Evolutionary conservation across 306 rosid genomes (phyloP), one percentile per base, ranked within the genome.

Genomic region (Pterocarpus santalinus): DNA sequence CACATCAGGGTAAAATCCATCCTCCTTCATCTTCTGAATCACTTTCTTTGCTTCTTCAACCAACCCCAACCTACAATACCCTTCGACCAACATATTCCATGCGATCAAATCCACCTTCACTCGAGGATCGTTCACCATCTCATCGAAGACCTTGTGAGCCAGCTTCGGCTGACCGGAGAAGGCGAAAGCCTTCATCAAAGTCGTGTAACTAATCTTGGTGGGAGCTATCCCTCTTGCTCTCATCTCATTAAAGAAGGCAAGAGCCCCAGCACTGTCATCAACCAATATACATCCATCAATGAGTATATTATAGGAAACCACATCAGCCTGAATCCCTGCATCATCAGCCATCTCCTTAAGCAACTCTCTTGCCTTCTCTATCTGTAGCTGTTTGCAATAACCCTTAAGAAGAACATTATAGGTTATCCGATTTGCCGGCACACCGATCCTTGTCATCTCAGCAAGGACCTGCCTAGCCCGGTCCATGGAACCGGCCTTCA

Each of bases 31-130:
- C 81, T 85, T 90, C 70, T 89, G 86, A 78, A 95, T 73, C 68
- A 91, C 73, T 78, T 87, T 92, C 92, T 93, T 93, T 41, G 92
- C 94, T 80, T 89, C 98, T 81, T 88, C 98, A 36, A 93, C 65
- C 80, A 90, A 75, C n/a, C 99, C 98, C 70, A 95, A 64, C 82
- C 90, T 90, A 73, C 98, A 90, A 82, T 93, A 95, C 51, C 93
- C 99, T 90, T 95, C 97, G 39, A 95, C 90, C 95, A 95, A 81
- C 97, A 95, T 90, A 72, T 95, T 95, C 99, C 99, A 93, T 0
- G 98, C 97, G 3, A 95, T 78, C 36, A 87, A 65, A 88, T 95
- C 99, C 35, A 68, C 96, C 86, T 89, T 95, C 83, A 93, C 96
- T 4, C 95, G 89, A 55, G 91, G 88, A 69, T 95, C 98, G 35